Base-by-base conservation (phyloP, 768 basidiomycete genomes). In the Pulveroboletus sp. region DNA sequence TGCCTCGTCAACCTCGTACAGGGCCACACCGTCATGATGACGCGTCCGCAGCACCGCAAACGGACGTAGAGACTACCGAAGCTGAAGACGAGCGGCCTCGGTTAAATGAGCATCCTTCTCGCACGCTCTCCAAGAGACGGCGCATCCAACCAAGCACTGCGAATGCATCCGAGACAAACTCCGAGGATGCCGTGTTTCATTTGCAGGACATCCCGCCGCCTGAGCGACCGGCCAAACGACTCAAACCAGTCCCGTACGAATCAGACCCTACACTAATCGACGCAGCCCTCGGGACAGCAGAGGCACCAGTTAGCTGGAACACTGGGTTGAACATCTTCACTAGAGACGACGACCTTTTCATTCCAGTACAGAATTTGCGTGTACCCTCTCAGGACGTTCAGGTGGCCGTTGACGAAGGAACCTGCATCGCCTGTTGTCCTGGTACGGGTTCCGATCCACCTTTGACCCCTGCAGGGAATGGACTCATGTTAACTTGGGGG, bases 1-100 rank as follows among this genome's bases (percentile, higher is more conserved):
- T 14, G 26, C 4, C 37, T 3, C 46, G n/a, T 50, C 46, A 4
- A 10, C 15, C 47, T 11, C 51, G 32, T 35, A 1, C 21, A 15
- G 31, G 14, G 8, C 36, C 31, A 7, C 39, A 26, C 18, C 36
- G 13, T 9, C 36, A 32, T 8, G 41, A 47, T 14, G 36, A 47
- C 18, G 14, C 26, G 5, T 53, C 61, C 32, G 18, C 51, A 11
- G 40, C 36, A 26, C 49, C 50, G 3, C 54, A 56, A 17, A 64
- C 55, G 13, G 63, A 63, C 8, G 46, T n/a, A 0, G 64, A 61
- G 37, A 55, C 55, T 3, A 66, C 57, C 5, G 63, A 64, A 43
- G 45, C 49, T 2, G 63, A 65, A 28, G 62, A 57, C 21, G 64
- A 57, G 9, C 53, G 13, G 11, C 24, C 45, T 6, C 51, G 37